Conservation (phyloP, 345 rosid species). For the Hibiscus tridactylites region DNA sequence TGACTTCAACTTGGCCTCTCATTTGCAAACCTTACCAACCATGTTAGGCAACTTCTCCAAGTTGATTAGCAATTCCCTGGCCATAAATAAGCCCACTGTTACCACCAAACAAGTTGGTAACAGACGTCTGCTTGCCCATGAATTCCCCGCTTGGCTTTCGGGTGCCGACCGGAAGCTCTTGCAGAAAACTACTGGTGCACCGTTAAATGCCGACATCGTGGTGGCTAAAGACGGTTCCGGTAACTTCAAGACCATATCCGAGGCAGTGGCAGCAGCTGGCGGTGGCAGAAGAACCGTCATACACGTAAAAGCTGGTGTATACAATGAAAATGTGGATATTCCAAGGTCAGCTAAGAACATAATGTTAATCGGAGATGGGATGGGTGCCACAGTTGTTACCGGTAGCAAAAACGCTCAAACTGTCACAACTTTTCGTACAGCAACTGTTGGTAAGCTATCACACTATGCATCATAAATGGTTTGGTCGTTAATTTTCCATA, state of each 20-base stretch:
- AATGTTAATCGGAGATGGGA: conserved; percentile 80
- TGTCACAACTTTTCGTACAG: conserved; percentile 71
- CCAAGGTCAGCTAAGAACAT: conserved; percentile 38
- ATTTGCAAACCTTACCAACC: conserved; percentile 30
- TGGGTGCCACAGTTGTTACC: conserved; percentile 59
- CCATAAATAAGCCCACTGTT: conserved; percentile 32
- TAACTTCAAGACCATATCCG: conserved; percentile 44
- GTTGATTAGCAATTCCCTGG: conserved; percentile 68
- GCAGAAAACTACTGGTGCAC: neutral
- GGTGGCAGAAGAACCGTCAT: conserved; percentile 49
- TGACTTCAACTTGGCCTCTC: conserved; percentile 41
- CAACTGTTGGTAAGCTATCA: conserved; percentile 50
- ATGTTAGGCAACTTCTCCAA: conserved; percentile 44
- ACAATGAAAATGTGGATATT: conserved; percentile 54
- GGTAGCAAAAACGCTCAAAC: conserved; percentile 40
- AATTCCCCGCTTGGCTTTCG: neutral
- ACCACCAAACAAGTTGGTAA: neutral
- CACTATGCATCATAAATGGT: neutral
- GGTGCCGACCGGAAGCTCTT: neutral
- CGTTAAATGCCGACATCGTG: conserved; percentile 30
- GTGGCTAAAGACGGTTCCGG: conserved; percentile 92
- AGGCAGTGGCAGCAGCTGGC: conserved; percentile 53
- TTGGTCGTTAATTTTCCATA: no score
- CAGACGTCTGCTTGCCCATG: neutral
- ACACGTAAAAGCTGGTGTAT: conserved; percentile 67